Conservation (phyloP, 768 basidiomycete species). For the Xerocomellus intermedius region DNA sequence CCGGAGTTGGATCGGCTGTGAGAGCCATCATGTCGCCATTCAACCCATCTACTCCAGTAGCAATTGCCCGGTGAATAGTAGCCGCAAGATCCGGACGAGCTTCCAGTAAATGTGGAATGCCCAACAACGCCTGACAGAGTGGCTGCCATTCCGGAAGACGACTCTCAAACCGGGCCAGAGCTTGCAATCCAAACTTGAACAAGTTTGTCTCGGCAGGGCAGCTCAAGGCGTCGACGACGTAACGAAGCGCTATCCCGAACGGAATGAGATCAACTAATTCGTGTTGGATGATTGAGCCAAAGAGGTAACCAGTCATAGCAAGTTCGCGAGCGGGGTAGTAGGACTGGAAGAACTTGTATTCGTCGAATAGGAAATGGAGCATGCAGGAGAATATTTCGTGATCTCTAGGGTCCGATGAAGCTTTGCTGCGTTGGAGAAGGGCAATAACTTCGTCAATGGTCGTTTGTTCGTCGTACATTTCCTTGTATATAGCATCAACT, state of each 20-base stretch:
- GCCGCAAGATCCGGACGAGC: conserved; percentile 78
- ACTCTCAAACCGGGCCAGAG: conserved; percentile 82
- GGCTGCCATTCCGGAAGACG: conserved; percentile 91
- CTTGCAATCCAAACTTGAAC: conserved; percentile 94
- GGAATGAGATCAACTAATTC: conserved; percentile 92
- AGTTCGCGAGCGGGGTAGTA: conserved; percentile 93
- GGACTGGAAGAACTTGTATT: conserved; percentile 98
- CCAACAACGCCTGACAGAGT: conserved; percentile 83
- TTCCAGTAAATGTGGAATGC: conserved; percentile 84
- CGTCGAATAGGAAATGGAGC: conserved; percentile 99
- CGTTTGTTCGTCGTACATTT: conserved; percentile 96
- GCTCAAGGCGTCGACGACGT: conserved; percentile 90
- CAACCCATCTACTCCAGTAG: conserved; percentile 45
- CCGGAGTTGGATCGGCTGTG: conserved; percentile 44
- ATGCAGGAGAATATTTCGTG: conserved; percentile 99
- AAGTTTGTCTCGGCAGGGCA: conserved; percentile 89
- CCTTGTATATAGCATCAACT: conserved; percentile 93
- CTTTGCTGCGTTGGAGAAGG: conserved; percentile 83
- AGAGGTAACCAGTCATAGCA: conserved; percentile 93
- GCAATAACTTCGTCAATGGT: conserved; percentile 92
- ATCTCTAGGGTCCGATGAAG: conserved; percentile 77
- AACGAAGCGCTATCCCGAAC: conserved; percentile 94
- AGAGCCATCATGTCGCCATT: conserved; percentile 41
- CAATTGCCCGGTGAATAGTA: conserved; percentile 67
- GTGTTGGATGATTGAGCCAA: conserved; percentile 93